phyloP scores from a whole-genome alignment of 208 protist species.

The Kentomonas sorsogonicus region DNA sequence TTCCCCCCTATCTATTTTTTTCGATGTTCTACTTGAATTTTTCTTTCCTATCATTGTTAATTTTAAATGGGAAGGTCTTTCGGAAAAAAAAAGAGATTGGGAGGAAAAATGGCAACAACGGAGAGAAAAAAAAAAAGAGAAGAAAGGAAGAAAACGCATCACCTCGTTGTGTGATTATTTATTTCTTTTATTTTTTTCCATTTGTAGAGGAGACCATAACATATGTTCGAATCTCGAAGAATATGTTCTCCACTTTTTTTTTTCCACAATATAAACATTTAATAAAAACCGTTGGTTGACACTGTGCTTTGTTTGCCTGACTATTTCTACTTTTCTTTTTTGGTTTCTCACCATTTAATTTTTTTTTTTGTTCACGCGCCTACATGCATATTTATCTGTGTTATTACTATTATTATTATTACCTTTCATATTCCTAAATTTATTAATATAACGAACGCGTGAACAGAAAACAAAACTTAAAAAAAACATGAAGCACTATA shows the following conservation, averaged over 20 bases:
- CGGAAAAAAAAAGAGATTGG: background rate
- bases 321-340: no score
- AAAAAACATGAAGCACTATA: background rate
- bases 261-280: no score
- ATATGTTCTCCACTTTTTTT: no score
- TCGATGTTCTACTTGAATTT: background rate
- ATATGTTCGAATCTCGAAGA: no score
- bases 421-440: background rate
- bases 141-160: no score
- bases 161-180: no score
- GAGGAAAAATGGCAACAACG: background rate
- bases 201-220: no score
- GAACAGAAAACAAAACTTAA: background rate
- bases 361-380: background rate
- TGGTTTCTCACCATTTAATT: no score
- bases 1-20: background rate
- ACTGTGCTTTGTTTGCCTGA: no score
- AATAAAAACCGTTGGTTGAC: no score
- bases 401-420: background rate
- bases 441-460: background rate
- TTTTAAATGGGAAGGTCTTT: background rate
- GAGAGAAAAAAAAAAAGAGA: background rate
- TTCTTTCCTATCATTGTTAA: background rate
- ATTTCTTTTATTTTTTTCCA: no score
- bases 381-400: background rate